Evolutionary conservation across 805 yeast species (phyloP).

Genomic region (Saccharomycopsis oosterbeekiorum): DNA sequence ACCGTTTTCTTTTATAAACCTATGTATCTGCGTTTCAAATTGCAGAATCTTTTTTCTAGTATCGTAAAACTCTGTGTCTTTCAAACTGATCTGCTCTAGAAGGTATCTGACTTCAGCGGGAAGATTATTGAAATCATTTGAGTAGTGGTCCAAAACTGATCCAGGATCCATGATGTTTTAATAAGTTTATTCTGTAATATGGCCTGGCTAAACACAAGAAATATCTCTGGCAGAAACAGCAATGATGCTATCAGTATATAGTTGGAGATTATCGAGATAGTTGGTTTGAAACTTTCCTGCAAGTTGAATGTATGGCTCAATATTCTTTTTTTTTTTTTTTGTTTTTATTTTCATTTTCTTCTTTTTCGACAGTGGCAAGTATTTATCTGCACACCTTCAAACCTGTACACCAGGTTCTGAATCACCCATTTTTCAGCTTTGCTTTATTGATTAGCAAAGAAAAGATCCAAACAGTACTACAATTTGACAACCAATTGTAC

Average conservation of each 20-base stretch:
- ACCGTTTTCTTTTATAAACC: slow-evolving; percentile 74
- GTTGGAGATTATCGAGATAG: too few species aligned
- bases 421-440: too few species aligned
- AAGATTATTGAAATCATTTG: slow-evolving; percentile 66
- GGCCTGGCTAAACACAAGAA: too few species aligned
- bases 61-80: slow-evolving; percentile 60
- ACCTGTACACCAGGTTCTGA: not conserved
- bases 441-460: not conserved
- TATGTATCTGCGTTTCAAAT: slow-evolving; percentile 73
- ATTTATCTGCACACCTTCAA: not conserved
- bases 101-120: slow-evolving; percentile 81
- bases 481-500: too few species aligned
- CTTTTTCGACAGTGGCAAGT: not conserved
- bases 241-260: too few species aligned
- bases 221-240: too few species aligned
- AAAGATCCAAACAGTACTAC: not conserved
- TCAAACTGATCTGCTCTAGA: slow-evolving; percentile 63
- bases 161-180: slow-evolving; percentile 62
- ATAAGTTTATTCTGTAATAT: not conserved
- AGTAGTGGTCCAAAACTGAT: slow-evolving; percentile 63
- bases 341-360: too few species aligned
- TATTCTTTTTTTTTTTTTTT: too few species aligned
- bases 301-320: too few species aligned
- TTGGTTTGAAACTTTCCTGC: too few species aligned
- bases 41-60: slow-evolving; percentile 55